Conservation (phyloP, 1,284 basidiomycete genomes). For the Meripilus lineatus region DNA sequence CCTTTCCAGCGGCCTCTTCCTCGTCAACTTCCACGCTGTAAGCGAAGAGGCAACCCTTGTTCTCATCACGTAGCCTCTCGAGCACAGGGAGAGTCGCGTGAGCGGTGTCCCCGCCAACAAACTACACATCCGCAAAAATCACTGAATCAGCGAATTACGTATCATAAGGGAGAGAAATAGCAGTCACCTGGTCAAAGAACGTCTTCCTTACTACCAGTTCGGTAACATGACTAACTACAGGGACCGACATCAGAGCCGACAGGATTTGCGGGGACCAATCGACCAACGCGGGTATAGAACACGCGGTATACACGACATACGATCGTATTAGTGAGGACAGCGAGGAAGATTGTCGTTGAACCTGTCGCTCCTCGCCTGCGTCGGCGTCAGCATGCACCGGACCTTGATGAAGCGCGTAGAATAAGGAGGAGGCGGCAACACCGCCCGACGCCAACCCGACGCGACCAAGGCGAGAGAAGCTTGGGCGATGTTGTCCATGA, state of each 20-base stretch:
- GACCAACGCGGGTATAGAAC: slow-evolving; percentile 73
- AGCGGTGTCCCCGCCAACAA: slow-evolving; percentile 85
- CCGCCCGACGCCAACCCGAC: neutral
- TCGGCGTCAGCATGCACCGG: slow-evolving; percentile 13
- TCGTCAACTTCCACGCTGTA: slow-evolving; percentile 86
- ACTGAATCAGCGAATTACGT: too few species aligned
- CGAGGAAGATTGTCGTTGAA: slow-evolving; percentile 17
- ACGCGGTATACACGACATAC: slow-evolving; percentile 80
- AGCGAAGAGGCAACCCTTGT: slow-evolving; percentile 77
- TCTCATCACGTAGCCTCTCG: slow-evolving; percentile 52
- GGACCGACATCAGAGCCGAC: slow-evolving; percentile 53
- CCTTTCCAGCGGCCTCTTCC: slow-evolving; percentile 37
- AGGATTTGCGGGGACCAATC: slow-evolving; percentile 77
- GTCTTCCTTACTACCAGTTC: slow-evolving; percentile 74
- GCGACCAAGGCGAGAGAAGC: neutral
- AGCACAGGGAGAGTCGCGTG: slow-evolving; percentile 66
- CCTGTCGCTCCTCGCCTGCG: slow-evolving; percentile 7
- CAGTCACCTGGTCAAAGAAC: slow-evolving; percentile 77
- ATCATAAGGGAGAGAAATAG: neutral
- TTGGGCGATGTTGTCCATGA: neutral
- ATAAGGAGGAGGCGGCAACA: neutral
- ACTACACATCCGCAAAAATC: slow-evolving; percentile 38
- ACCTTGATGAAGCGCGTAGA: neutral
- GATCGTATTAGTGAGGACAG: slow-evolving; percentile 53
- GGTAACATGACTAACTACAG: slow-evolving; percentile 61